Evolutionary conservation across 495 filamentous ascomycete species (phyloP).

Genomic region (Penicillium egyptiacum): DNA sequence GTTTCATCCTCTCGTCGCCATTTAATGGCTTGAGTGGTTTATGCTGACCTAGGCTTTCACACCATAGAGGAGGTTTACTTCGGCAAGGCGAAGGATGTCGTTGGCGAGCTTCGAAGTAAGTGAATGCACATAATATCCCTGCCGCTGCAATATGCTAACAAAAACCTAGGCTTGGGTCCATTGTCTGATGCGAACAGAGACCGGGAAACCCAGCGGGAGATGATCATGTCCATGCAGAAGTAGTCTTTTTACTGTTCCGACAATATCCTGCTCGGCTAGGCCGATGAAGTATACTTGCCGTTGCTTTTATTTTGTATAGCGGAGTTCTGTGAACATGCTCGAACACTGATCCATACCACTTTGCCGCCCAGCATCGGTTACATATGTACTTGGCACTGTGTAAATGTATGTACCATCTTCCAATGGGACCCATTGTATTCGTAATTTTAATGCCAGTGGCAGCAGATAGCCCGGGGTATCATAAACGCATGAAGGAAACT

Average conservation of each 20-base stretch:
- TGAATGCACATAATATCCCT: slow-evolving; percentile 2
- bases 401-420: neutral
- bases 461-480: slow-evolving; percentile 34
- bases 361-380: neutral
- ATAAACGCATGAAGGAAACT: slow-evolving; percentile 19
- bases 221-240: slow-evolving; percentile 63
- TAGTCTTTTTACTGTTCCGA: slow-evolving; percentile 22
- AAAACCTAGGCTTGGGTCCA: slow-evolving; percentile 60
- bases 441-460: slow-evolving; percentile 5
- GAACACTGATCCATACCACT: slow-evolving; percentile 12
- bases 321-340: slow-evolving; percentile 22
- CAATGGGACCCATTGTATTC: neutral
- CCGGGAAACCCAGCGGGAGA: slow-evolving; percentile 81
- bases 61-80: slow-evolving; percentile 91
- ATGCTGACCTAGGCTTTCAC: slow-evolving; percentile 14
- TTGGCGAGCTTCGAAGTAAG: slow-evolving; percentile 92
- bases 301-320: slow-evolving; percentile 24
- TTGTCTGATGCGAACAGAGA: slow-evolving; percentile 86
- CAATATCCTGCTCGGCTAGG: slow-evolving; percentile 7
- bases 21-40: neutral
- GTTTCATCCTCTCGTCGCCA: slow-evolving; percentile 21
- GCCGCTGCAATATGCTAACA: slow-evolving; percentile 5
- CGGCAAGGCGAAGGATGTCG: slow-evolving; percentile 98
- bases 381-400: neutral
- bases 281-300: slow-evolving; percentile 18